These are phyloP conservation scores for Myxozyma mucilagina DNA, from an alignment of 805 yeast genomes.

Conservation along the genomic window DNA sequence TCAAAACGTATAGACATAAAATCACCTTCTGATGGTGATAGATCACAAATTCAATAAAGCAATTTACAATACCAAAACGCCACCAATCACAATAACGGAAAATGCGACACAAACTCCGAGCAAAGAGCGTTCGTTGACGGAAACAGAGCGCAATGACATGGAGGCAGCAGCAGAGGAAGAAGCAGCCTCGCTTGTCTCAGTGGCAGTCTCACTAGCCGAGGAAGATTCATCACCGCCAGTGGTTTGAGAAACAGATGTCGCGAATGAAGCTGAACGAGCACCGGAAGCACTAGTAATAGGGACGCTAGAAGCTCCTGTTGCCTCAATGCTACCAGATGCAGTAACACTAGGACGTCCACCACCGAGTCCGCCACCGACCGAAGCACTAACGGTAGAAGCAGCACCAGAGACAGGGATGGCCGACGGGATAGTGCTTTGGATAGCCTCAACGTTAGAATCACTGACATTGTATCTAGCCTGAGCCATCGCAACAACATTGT, in stretches of 20 bases:
- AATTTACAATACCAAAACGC: not conserved
- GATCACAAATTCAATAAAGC: not conserved
- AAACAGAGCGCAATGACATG: not conserved
- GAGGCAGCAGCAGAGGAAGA: not conserved
- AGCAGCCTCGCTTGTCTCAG: not conserved
- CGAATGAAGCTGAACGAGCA: not conserved
- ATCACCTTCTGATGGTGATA: not conserved
- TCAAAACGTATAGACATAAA: not conserved
- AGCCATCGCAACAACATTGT: slow-evolving; percentile 57
- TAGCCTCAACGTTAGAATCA: slow-evolving; percentile 32
- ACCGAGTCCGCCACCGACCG: not conserved
- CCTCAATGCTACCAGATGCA: not conserved
- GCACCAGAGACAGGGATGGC: slow-evolving; percentile 1
- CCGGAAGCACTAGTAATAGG: not conserved
- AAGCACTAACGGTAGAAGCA: not conserved
- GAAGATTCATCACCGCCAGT: not conserved
- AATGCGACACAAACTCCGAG: not conserved
- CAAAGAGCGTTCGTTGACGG: not conserved
- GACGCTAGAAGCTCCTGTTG: not conserved
- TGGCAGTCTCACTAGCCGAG: not conserved
- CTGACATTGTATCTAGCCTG: slow-evolving; percentile 42
- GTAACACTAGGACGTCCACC: not conserved
- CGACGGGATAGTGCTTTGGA: slow-evolving; percentile 6
- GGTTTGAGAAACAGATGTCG: not conserved
- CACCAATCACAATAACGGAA: not conserved